phyloP scores from a whole-genome alignment of 108 stramenopile genomes.

The Seminavis robusta region DNA sequence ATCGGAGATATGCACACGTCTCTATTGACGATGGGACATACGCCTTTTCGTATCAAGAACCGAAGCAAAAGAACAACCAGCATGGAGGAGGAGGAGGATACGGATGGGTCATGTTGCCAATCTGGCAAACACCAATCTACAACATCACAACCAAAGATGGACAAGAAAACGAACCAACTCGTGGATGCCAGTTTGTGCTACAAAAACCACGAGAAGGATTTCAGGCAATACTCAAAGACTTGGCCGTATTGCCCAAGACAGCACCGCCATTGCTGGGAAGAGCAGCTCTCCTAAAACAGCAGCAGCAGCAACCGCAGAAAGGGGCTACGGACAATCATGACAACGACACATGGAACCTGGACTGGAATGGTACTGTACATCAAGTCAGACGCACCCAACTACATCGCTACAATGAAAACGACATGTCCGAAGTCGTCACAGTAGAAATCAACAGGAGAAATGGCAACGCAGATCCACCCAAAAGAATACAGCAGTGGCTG shows the following conservation, averaged over 20 bases:
- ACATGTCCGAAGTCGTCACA: no score
- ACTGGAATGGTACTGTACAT: slow-evolving; percentile 6
- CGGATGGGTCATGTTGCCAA: slow-evolving; percentile 10
- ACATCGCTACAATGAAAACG: neutral
- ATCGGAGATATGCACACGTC: neutral
- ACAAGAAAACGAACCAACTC: neutral
- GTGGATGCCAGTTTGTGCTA: neutral
- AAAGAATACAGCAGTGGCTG: no score
- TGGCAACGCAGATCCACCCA: no score
- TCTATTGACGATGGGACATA: slow-evolving; percentile 7
- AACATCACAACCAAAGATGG: no score
- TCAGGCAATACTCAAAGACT: slow-evolving; percentile 1
- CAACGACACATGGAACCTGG: slow-evolving; percentile 5
- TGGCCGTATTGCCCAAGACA: slow-evolving; percentile 3
- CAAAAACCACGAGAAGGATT: neutral
- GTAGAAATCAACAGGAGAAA: no score
- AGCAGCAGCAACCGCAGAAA: neutral
- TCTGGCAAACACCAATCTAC: neutral
- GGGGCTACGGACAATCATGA: no score
- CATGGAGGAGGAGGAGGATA: neutral
- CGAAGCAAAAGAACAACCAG: neutral
- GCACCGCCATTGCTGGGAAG: slow-evolving; percentile 11
- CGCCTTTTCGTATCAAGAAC: slow-evolving; percentile 1
- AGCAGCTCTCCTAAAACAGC: neutral
- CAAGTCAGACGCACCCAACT: neutral